These are phyloP conservation scores for Botrytis deweyae DNA, from an alignment of 2,329 filamentous ascomycete genomes.

Conservation along the genomic window DNA sequence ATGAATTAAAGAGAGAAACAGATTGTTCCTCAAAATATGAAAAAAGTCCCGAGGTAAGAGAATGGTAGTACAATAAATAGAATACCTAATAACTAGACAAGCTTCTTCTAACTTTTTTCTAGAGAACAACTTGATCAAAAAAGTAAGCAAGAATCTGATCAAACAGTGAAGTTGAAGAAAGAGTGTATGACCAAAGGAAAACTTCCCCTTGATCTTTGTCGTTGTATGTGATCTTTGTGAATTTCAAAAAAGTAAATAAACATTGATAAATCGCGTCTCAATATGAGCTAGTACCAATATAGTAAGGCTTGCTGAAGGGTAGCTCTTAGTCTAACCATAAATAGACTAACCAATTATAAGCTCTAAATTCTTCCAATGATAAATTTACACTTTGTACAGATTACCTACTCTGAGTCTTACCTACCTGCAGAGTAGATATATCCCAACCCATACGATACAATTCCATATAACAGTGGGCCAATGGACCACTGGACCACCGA, in stretches of 20 bases:
- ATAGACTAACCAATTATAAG: background rate
- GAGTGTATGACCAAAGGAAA: conserved; percentile 14
- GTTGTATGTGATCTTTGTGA: background rate
- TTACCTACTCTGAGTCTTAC: background rate
- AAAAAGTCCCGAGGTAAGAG: conserved; percentile 1
- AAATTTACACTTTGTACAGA: background rate
- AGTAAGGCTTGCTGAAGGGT: background rate
- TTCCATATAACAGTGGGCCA: background rate
- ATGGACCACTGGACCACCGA: background rate
- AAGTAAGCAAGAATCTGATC: background rate
- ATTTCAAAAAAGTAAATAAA: conserved; percentile 18
- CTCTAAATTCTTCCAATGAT: background rate
- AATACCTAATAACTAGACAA: background rate
- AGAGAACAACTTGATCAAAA: background rate
- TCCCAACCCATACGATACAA: background rate
- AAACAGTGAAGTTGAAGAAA: conserved; percentile 9
- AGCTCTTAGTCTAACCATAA: background rate
- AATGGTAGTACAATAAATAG: conserved; percentile 19
- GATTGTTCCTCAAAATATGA: background rate
- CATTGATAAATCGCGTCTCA: conserved; percentile 6
- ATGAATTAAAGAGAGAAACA: conserved; percentile 15
- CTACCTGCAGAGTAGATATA: background rate
- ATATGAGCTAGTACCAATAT: background rate
- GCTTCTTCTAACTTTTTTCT: background rate
- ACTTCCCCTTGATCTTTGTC: conserved; percentile 3